Percentiles rank a stretch among this genome's conserved stretches.
These are phyloP conservation scores for Golubevia sp. DNA, from an alignment of 1,284 basidiomycete species.

Conservation along the genomic window DNA sequence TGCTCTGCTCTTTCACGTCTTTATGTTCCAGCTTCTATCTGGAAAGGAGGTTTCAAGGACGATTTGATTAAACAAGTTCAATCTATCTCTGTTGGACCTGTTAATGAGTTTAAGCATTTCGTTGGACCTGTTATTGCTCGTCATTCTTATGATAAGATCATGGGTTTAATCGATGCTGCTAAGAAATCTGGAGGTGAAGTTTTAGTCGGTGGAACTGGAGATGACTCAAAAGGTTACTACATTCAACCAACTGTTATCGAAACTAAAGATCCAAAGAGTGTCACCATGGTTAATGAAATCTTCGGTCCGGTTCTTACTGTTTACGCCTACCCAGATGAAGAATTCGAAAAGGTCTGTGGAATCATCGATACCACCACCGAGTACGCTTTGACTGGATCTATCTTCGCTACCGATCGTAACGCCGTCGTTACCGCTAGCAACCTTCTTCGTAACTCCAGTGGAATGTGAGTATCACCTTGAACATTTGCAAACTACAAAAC, in stretches of 20 bases:
- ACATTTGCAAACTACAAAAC: background rate
- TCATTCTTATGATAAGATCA: slow-evolving; percentile 58
- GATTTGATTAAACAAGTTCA: slow-evolving; percentile 43
- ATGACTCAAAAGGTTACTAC: slow-evolving; percentile 56
- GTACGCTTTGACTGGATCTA: slow-evolving; percentile 77
- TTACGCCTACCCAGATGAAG: slow-evolving; percentile 61
- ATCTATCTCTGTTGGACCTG: slow-evolving; percentile 46
- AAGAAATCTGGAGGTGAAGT: slow-evolving; percentile 57
- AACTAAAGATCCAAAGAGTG: slow-evolving; percentile 52
- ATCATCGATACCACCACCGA: slow-evolving; percentile 83
- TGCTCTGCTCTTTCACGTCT: slow-evolving; percentile 83
- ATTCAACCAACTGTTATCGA: slow-evolving; percentile 59
- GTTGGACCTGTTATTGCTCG: slow-evolving; percentile 58
- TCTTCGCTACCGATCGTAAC: slow-evolving; percentile 56
- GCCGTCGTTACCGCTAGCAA: slow-evolving; percentile 51
- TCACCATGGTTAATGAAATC: slow-evolving; percentile 62
- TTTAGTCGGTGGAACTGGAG: slow-evolving; percentile 47
- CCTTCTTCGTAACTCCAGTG: slow-evolving; percentile 54
- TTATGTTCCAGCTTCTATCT: slow-evolving; percentile 58
- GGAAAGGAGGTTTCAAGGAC: slow-evolving; percentile 55
- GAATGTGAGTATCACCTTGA: slow-evolving; percentile 24
- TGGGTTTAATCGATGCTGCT: slow-evolving; percentile 52
- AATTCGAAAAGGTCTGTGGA: slow-evolving; percentile 82
- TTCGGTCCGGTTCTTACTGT: slow-evolving; percentile 60
- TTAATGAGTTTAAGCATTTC: slow-evolving; percentile 57